These are phyloP conservation scores for Talaromyces sp. DNA, from an alignment of 2,329 filamentous ascomycete species.

Conservation along the genomic window DNA sequence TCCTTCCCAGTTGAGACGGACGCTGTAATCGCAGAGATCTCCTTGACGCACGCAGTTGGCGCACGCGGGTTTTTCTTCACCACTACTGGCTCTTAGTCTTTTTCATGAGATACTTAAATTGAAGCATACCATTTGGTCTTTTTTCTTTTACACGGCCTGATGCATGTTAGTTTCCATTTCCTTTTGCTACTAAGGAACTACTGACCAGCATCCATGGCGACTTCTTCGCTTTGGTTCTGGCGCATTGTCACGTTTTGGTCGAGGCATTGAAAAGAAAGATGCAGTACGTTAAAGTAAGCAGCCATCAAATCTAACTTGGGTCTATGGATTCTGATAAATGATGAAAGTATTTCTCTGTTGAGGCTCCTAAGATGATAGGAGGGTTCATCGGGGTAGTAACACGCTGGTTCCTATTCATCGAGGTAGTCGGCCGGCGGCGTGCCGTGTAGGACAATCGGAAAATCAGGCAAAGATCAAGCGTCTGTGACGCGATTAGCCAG, in stretches of 20 bases:
- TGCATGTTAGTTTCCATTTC: neutral
- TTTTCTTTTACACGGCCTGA: constrained; percentile 71
- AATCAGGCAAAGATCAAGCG: neutral
- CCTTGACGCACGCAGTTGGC: constrained; percentile 67
- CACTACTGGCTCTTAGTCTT: constrained; percentile 35
- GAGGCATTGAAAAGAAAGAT: constrained; percentile 49
- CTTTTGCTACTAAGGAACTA: neutral
- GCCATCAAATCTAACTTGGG: constrained; percentile 10
- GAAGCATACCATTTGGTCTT: constrained; percentile 66
- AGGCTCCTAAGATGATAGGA: constrained; percentile 12
- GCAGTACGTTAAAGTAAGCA: neutral
- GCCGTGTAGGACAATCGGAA: neutral
- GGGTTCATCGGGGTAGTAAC: constrained; percentile 9
- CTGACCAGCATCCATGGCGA: constrained; percentile 64
- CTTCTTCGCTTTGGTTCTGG: constrained; percentile 63
- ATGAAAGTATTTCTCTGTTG: constrained; percentile 11
- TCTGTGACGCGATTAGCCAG: neutral
- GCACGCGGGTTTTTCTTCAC: constrained; percentile 70
- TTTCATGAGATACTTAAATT: neutral
- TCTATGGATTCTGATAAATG: constrained; percentile 1
- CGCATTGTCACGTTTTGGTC: constrained; percentile 59
- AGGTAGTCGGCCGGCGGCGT: constrained; percentile 6
- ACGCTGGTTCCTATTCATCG: constrained; percentile 12
- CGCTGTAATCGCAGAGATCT: constrained; percentile 74
- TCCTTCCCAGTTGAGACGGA: constrained; percentile 76